These are phyloP conservation scores for Lipomyces lipofer DNA, from an alignment of 805 yeast species.

Conservation along the genomic window DNA sequence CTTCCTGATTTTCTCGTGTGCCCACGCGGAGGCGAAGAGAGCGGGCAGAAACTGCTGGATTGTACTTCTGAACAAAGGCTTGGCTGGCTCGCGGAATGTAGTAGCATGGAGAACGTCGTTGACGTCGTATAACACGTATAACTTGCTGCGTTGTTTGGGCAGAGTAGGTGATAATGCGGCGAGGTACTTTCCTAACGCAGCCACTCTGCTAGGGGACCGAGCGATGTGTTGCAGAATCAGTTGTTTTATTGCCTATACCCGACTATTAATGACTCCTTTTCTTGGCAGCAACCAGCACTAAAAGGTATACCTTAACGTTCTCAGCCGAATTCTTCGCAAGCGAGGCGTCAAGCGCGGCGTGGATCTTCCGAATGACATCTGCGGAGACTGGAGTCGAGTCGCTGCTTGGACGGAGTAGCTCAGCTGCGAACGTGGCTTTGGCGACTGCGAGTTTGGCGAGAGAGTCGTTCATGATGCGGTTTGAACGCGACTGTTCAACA, in stretches of 20 bases:
- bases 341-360: constrained; percentile 13
- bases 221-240: constrained; percentile 7
- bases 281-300: too few species aligned
- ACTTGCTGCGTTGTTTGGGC: constrained; percentile 10
- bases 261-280: too few species aligned
- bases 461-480: neutral
- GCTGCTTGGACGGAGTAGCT: constrained; percentile 15
- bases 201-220: neutral
- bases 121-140: constrained; percentile 25
- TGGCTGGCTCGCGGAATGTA: neutral
- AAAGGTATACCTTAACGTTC: constrained; percentile 11
- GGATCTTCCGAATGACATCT: constrained; percentile 12
- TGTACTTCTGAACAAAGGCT: neutral
- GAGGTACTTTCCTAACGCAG: constrained; percentile 22
- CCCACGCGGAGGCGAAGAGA: constrained; percentile 20
- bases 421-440: constrained; percentile 25
- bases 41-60: constrained; percentile 15
- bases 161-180: constrained; percentile 5
- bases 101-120: constrained; percentile 26
- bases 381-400: constrained; percentile 1
- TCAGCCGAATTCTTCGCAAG: constrained; percentile 8
- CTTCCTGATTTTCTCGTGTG: neutral
- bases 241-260: neutral
- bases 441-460: constrained; percentile 20
- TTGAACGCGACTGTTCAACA: neutral